phyloP scores from a whole-genome alignment of 495 filamentous ascomycete genomes.

The Tuber microsphaerosporum region DNA sequence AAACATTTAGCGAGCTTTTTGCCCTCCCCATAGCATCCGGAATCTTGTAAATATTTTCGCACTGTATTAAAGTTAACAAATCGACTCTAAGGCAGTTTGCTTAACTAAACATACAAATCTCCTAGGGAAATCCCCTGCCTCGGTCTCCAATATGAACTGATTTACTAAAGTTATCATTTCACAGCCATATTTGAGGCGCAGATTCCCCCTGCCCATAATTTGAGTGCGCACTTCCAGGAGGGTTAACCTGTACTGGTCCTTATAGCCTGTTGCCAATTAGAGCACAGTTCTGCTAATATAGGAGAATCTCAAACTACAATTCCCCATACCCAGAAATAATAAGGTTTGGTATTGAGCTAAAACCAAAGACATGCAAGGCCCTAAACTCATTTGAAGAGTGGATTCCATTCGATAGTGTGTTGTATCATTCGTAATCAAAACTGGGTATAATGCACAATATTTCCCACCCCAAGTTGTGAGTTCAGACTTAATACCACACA shows the following conservation, averaged over 20 bases:
- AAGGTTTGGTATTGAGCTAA: slow-evolving; percentile 12
- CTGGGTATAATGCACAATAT: neutral
- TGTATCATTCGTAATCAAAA: neutral
- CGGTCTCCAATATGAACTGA: neutral
- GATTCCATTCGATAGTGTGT: neutral
- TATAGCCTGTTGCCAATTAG: slow-evolving; percentile 11
- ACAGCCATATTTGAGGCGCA: neutral
- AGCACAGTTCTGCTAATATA: neutral
- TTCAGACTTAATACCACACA: neutral
- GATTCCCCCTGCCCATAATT: too few relatives aligned
- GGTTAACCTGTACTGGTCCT: neutral
- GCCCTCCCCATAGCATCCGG: neutral
- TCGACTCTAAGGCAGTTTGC: neutral
- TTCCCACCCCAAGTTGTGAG: neutral
- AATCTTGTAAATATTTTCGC: neutral
- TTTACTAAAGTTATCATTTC: neutral
- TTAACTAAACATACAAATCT: slow-evolving; percentile 10
- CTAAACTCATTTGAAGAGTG: neutral
- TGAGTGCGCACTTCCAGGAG: too few relatives aligned
- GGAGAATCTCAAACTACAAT: neutral
- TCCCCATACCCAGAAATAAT: slow-evolving; percentile 8
- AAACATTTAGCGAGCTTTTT: neutral
- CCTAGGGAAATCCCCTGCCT: slow-evolving; percentile 6
- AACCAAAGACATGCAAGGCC: slow-evolving; percentile 6
- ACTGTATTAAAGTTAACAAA: neutral